Percentiles rank a stretch among this genome's conserved stretches.
Conservation (phyloP, 2,329 filamentous ascomycete species). For the Colletotrichum camelliae region DNA sequence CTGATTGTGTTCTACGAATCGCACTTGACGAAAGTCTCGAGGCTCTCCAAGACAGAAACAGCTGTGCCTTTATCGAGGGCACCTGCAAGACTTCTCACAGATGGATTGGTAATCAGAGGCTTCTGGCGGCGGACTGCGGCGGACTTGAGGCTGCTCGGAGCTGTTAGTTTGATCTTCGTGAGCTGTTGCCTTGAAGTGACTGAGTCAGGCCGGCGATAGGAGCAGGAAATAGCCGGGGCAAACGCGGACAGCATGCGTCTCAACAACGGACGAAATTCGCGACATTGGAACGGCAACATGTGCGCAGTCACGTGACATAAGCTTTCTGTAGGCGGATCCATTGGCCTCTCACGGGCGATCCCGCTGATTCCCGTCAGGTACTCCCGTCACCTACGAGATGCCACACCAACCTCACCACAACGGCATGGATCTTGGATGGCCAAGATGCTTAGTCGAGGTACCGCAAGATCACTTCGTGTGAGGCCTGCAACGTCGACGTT, state of each 20-base stretch:
- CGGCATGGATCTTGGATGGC: neutral
- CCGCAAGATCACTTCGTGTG: neutral
- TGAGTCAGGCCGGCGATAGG: slow-evolving; percentile 2
- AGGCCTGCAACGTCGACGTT: neutral
- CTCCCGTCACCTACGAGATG: neutral
- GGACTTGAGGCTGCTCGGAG: neutral
- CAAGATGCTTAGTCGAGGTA: neutral
- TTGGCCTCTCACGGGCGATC: neutral
- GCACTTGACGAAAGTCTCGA: neutral
- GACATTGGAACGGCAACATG: neutral
- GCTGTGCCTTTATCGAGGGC: neutral
- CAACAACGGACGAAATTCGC: neutral
- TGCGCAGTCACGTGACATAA: neutral
- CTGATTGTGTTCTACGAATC: neutral
- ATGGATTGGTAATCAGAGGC: neutral
- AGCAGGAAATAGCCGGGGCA: neutral
- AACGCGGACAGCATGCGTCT: neutral
- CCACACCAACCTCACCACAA: neutral
- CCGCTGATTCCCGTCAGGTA: slow-evolving; percentile 10
- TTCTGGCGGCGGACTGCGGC: neutral
- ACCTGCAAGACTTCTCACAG: neutral
- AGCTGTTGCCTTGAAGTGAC: slow-evolving; percentile 1
- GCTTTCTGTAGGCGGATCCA: neutral
- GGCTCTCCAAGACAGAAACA: neutral
- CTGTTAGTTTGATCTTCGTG: neutral